Evolutionary conservation across 2,329 filamentous ascomycete species (phyloP).

Genomic region (Fusarium phyllophilum): DNA sequence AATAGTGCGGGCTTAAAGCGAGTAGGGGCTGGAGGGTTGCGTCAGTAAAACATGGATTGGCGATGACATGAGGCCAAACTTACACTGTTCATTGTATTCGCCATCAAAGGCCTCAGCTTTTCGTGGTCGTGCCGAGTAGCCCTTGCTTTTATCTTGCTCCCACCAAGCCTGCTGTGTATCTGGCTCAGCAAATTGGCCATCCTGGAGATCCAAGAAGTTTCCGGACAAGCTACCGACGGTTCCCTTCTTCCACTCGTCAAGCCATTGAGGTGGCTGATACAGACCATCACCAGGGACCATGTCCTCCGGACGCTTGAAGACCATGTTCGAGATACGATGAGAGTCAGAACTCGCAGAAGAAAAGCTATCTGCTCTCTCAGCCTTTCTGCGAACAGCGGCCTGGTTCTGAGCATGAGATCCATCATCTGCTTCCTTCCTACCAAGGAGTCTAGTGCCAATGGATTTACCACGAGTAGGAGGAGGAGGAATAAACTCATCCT

Average conservation of each 20-base stretch:
- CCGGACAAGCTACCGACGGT: conserved; percentile 70
- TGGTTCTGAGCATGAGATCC: conserved; percentile 23
- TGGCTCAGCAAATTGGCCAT: conserved; percentile 47
- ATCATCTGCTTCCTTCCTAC: conserved; percentile 11
- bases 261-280: conserved; percentile 68
- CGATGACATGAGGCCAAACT: conserved; percentile 31
- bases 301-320: conserved; percentile 55
- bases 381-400: conserved; percentile 32
- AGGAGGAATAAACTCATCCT: conserved; percentile 44
- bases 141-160: conserved; percentile 68
- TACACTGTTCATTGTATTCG: conserved; percentile 72
- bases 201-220: conserved; percentile 68
- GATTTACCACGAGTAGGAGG: conserved; percentile 36
- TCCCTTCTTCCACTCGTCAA: conserved; percentile 80
- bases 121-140: conserved; percentile 58
- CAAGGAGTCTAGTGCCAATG: conserved; percentile 28
- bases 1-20: conserved; percentile 86
- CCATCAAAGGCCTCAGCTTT: conserved; percentile 73
- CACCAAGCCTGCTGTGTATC: conserved; percentile 77
- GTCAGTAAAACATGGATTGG: conserved; percentile 10
- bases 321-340: conserved; percentile 54
- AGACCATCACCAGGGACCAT: conserved; percentile 62
- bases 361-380: conserved; percentile 47
- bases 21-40: conserved; percentile 62
- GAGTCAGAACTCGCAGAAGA: conserved; percentile 46